Evolutionary conservation across 257 asterid genomes (phyloP), one percentile per base, ranked within the genome.

Genomic region (Cordia subcordata): DNA sequence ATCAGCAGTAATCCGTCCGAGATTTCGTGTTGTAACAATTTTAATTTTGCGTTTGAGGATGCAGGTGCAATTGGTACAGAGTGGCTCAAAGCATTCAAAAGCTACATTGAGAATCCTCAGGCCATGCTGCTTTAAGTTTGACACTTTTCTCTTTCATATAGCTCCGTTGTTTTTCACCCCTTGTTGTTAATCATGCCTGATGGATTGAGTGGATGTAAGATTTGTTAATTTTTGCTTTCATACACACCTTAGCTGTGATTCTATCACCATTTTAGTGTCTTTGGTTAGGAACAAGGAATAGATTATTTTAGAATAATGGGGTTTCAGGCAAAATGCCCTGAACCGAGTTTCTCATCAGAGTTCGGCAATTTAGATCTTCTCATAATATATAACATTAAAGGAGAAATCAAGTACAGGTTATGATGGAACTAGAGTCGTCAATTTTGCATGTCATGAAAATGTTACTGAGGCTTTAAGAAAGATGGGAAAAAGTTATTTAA

Each of bases 21-120:
- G 35, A 27, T 6, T 1, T 42, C 1, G 47, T 42, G 47, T 3
- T 2, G 0, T 17, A 49, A 49, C 10, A 8, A 17, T 17, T 12
- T 55, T 49, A 39, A 59, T 60, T 50, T 58, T 10, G 42, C 16
- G 21, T 53, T n/a, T 53, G 27, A 8, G 52, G 60, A 45, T 69
- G 54, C 64, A 93, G 99, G 99, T 21, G 99, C 97, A 12, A 76
- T 93, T 33, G 99, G 97, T 53, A 97, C 99, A 4, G 97, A 93
- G 77, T 93, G 99, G 99, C 80, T 93, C 67, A 93, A 89, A 79
- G 96, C 96, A 38, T 93, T 93, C 35, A 93, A 93, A 74, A 90
- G 96, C 69, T 93, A 89, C 82, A 83, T 93, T 13, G 99, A 93
- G 82, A 89, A 78, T 63, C 99, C 99, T 4, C 91, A 90, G 70